phyloP scores from a whole-genome alignment of 805 yeast genomes.

The Suhomyces sp. region DNA sequence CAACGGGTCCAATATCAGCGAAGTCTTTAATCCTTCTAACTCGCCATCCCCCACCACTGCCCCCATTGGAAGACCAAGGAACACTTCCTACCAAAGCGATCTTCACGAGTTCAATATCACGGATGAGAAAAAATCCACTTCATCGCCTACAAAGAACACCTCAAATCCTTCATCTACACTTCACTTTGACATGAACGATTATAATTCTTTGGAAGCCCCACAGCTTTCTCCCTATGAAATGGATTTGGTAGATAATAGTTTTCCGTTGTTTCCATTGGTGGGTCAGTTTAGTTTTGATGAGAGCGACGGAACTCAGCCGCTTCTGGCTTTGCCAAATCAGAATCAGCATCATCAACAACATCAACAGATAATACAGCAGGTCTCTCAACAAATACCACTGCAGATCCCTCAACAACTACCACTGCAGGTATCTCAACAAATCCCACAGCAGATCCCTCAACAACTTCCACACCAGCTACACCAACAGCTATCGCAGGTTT shows the following conservation, averaged over 20 bases:
- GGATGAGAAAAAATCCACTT: not conserved
- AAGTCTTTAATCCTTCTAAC: constrained; percentile 1
- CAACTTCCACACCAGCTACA: not conserved
- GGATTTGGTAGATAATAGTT: constrained; percentile 34
- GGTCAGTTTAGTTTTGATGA: constrained; percentile 38
- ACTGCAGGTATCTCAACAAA: not conserved
- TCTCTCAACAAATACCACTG: not conserved
- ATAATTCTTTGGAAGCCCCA: not conserved
- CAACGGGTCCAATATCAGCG: not conserved
- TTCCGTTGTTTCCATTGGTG: constrained; percentile 43
- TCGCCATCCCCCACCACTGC: constrained; percentile 7
- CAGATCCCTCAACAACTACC: not conserved
- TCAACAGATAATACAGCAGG: not conserved
- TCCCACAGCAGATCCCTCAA: not conserved
- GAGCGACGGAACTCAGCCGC: constrained; percentile 29
- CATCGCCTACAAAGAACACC: not conserved
- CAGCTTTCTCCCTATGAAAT: constrained; percentile 14
- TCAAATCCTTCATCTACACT: not conserved
- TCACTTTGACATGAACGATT: constrained; percentile 2
- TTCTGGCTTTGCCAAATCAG: constrained; percentile 24
- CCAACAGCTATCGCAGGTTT: not conserved
- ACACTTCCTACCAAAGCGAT: constrained; percentile 2
- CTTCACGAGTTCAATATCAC: not conserved
- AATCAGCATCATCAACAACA: not conserved
- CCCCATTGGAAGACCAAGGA: not conserved